A percentile compares a stretch with the other conserved stretches of the same genome.
Conservation (phyloP, 1,139 yeast species). For the Yamadazyma diospyri region DNA sequence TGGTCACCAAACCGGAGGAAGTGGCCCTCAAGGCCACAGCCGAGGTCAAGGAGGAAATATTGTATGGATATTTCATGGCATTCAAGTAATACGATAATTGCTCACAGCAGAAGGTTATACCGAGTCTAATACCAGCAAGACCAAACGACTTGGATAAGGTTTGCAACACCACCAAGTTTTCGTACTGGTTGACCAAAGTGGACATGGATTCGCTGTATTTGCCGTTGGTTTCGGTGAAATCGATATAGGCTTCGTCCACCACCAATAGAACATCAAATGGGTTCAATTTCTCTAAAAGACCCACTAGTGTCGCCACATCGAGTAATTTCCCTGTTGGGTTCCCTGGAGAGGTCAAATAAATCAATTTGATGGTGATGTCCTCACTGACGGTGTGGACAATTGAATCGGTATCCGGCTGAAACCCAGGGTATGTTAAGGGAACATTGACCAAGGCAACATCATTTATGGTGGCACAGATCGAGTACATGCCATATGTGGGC, state of each 20-base stretch:
- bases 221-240: constrained; percentile 51
- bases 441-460: constrained; percentile 77
- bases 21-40: constrained; percentile 75
- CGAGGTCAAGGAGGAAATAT: constrained; percentile 80
- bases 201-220: constrained; percentile 53
- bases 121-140: constrained; percentile 88
- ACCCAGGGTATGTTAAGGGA: constrained; percentile 55
- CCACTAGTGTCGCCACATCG: constrained; percentile 44
- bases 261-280: constrained; percentile 77
- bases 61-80: constrained; percentile 94
- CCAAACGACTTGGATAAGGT: constrained; percentile 95
- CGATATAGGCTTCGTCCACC: constrained; percentile 94
- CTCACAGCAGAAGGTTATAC: constrained; percentile 65
- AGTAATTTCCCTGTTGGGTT: constrained; percentile 85
- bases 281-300: constrained; percentile 44
- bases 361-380: constrained; percentile 64
- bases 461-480: constrained; percentile 84
- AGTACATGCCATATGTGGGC: constrained; percentile 97
- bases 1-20: constrained; percentile 49
- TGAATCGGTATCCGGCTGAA: constrained; percentile 62
- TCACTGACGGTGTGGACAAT: constrained; percentile 48
- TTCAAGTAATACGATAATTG: constrained; percentile 67
- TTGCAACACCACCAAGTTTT: constrained; percentile 84
- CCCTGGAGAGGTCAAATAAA: constrained; percentile 96
- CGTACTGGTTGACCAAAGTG: constrained; percentile 78